Evolutionary conservation across 2,329 filamentous ascomycete genomes (phyloP).

Genomic region (Cladosporium sp.): DNA sequence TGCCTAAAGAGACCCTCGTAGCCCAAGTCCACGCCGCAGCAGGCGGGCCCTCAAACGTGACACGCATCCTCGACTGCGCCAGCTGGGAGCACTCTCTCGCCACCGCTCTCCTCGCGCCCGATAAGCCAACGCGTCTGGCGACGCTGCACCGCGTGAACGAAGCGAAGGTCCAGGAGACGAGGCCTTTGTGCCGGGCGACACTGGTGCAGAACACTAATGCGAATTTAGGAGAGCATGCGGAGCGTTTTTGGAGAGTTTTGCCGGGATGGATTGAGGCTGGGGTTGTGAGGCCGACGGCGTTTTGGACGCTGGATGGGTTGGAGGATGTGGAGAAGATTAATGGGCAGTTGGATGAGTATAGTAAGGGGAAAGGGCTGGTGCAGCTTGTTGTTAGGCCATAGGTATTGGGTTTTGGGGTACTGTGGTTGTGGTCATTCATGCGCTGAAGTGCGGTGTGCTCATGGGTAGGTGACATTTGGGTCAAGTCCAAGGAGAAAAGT

Average conservation of each 20-base stretch:
- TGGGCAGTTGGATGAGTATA: conserved; percentile 2
- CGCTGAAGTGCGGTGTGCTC: not conserved
- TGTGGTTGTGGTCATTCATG: too few relatives aligned
- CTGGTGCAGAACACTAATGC: not conserved
- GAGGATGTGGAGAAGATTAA: not conserved
- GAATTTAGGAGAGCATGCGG: not conserved
- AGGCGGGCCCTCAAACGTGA: not conserved
- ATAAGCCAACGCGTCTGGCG: not conserved
- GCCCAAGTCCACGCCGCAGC: not conserved
- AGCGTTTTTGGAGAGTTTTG: not conserved
- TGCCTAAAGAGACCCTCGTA: not conserved
- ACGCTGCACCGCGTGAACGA: not conserved
- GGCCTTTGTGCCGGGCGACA: not conserved
- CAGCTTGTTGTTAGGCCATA: not conserved
- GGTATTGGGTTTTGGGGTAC: not conserved
- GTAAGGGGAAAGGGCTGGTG: not conserved
- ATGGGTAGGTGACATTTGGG: not conserved
- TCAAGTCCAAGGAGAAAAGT: not conserved
- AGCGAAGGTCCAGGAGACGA: not conserved
- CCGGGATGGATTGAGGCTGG: not conserved
- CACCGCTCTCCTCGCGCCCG: not conserved
- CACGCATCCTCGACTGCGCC: not conserved
- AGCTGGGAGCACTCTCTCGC: not conserved
- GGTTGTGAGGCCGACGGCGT: not conserved
- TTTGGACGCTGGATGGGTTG: conserved; percentile 1